Evolutionary conservation across 2,329 filamentous ascomycete species (phyloP).

Genomic region (Monilinia vaccinii-corymbosi): DNA sequence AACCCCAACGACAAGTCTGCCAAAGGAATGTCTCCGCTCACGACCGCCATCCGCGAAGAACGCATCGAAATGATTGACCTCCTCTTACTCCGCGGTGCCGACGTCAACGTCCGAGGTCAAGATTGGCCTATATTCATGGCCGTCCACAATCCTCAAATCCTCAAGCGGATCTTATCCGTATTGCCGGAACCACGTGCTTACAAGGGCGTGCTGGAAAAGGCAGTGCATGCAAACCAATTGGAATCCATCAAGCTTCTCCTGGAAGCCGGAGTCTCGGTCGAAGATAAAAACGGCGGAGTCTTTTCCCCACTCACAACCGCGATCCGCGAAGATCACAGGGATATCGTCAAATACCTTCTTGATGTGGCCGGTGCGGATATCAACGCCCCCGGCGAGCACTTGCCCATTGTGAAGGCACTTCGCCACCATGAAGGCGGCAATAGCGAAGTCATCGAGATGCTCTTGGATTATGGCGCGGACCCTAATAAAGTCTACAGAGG

Average conservation of each 20-base stretch:
- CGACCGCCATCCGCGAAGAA: slow-evolving; percentile 55
- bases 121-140: slow-evolving; percentile 67
- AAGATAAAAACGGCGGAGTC: slow-evolving; percentile 64
- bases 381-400: slow-evolving; percentile 60
- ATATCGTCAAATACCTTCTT: slow-evolving; percentile 53
- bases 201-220: slow-evolving; percentile 60
- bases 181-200: slow-evolving; percentile 51
- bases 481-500: slow-evolving; percentile 59
- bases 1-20: slow-evolving; percentile 50
- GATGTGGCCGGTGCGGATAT: slow-evolving; percentile 53
- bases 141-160: slow-evolving; percentile 49
- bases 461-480: slow-evolving; percentile 55
- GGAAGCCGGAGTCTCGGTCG: slow-evolving; percentile 44
- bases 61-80: slow-evolving; percentile 49
- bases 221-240: slow-evolving; percentile 56
- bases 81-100: slow-evolving; percentile 48
- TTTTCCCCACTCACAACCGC: slow-evolving; percentile 62
- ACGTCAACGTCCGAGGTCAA: slow-evolving; percentile 53
- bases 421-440: slow-evolving; percentile 47
- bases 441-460: slow-evolving; percentile 51
- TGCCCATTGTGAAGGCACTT: slow-evolving; percentile 62
- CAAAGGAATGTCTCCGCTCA: slow-evolving; percentile 52
- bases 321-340: slow-evolving; percentile 52
- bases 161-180: slow-evolving; percentile 48
- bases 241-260: slow-evolving; percentile 51